Percentiles rank a stretch among this genome's conserved stretches.
These are phyloP conservation scores for Crithidia acanthocephali DNA, from an alignment of 208 protist species.

Conservation along the genomic window DNA sequence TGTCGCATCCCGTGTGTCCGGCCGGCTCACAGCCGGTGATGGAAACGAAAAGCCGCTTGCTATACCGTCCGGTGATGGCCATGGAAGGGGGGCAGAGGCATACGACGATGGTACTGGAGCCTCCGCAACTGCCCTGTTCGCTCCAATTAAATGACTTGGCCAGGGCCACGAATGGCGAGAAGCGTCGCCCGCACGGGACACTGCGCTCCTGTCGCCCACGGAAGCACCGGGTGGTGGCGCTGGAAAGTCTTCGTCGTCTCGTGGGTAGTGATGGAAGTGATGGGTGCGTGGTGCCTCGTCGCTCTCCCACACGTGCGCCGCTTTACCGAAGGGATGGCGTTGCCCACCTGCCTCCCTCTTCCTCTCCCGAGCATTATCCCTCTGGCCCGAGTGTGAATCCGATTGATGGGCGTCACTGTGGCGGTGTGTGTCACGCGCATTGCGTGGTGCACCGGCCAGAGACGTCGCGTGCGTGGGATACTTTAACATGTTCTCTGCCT, in stretches of 20 bases:
- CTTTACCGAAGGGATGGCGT: not conserved
- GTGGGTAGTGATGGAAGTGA: not conserved
- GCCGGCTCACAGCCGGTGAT: not conserved
- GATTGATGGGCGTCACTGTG: no score
- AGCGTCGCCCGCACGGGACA: not conserved
- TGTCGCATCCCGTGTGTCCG: not conserved
- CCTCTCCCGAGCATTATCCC: not conserved
- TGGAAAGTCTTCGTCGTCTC: not conserved
- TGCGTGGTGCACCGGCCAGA: not conserved
- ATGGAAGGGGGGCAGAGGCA: not conserved
- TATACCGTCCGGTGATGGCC: not conserved
- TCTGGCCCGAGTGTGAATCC: no score
- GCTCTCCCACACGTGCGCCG: not conserved
- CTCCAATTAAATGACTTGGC: not conserved
- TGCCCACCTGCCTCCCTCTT: not conserved
- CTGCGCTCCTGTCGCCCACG: not conserved
- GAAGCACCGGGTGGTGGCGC: no score
- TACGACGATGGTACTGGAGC: not conserved
- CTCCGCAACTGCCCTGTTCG: not conserved
- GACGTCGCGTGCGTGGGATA: not conserved
- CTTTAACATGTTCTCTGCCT: conserved; percentile 18
- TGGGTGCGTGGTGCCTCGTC: not conserved
- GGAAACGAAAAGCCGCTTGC: not conserved
- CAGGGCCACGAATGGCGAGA: not conserved
- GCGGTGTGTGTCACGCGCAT: not conserved